These are phyloP conservation scores for Penicillium argentinense DNA, from an alignment of 495 filamentous ascomycete species.

Conservation along the genomic window DNA sequence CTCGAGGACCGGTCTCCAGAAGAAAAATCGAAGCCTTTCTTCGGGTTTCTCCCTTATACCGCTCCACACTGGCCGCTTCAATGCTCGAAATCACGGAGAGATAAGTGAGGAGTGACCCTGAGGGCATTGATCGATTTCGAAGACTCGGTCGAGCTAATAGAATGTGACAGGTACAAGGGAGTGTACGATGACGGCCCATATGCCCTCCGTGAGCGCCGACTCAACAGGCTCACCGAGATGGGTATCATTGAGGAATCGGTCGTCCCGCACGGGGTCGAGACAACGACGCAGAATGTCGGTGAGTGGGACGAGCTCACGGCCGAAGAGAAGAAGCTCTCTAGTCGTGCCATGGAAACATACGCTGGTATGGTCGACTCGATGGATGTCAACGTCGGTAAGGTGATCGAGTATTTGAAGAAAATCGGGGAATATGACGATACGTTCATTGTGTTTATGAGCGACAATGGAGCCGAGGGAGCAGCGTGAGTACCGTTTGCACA, in stretches of 20 bases:
- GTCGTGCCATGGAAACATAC: constrained; percentile 51
- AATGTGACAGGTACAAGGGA: constrained; percentile 30
- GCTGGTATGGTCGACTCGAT: constrained; percentile 55
- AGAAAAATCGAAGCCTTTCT: constrained; percentile 37
- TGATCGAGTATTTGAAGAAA: constrained; percentile 43
- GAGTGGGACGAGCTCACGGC: constrained; percentile 43
- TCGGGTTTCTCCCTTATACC: constrained; percentile 40
- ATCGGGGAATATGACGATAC: constrained; percentile 55
- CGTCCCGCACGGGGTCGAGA: constrained; percentile 28
- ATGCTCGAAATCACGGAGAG: constrained; percentile 29
- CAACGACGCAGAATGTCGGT: neutral
- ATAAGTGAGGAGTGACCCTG: constrained; percentile 9
- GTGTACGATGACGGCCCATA: constrained; percentile 43
- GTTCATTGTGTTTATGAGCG: constrained; percentile 52
- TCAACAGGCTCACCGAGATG: constrained; percentile 33
- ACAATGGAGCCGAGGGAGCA: constrained; percentile 54
- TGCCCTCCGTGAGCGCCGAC: constrained; percentile 29
- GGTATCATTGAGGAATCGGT: constrained; percentile 37
- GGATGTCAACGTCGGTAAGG: constrained; percentile 50
- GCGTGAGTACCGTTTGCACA: constrained; percentile 4
- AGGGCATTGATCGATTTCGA: neutral
- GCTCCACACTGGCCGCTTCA: constrained; percentile 46
- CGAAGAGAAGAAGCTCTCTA: constrained; percentile 38
- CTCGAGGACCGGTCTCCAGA: constrained; percentile 34
- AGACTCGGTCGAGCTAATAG: neutral